These are phyloP conservation scores for Castanea sativa DNA, from an alignment of 306 rosid genomes.

Conservation along the genomic window DNA sequence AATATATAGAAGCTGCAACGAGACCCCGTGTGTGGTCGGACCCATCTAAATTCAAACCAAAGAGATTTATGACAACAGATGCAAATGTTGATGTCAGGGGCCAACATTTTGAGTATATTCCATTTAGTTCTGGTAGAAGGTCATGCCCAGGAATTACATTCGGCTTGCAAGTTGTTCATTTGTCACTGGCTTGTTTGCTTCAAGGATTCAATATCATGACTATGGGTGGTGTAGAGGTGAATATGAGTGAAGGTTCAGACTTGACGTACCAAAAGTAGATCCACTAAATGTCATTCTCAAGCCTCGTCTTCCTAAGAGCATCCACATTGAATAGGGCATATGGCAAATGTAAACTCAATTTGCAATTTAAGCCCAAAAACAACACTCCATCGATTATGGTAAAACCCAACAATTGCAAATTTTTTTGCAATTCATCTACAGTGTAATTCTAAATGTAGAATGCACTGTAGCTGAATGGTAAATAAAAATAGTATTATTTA, in stretches of 20 bases:
- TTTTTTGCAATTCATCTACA: no score
- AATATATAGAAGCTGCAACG: conserved; percentile 38
- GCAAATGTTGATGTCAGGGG: not conserved
- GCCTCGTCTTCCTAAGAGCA: no score
- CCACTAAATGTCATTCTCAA: not conserved
- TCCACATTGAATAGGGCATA: no score
- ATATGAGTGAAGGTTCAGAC: conserved; percentile 31
- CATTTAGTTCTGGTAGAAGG: conserved; percentile 33
- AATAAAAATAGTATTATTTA: no score
- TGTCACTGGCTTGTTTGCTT: conserved; percentile 30
- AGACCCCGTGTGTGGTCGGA: conserved; percentile 30
- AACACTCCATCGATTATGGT: no score
- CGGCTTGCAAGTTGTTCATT: conserved; percentile 26
- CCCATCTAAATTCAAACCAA: conserved; percentile 24
- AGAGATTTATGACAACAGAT: conserved; percentile 21
- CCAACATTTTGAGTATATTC: conserved; percentile 22
- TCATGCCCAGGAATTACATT: conserved; percentile 29
- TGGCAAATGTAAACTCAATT: no score
- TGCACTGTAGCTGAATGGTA: no score
- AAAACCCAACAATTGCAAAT: no score
- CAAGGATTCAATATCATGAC: conserved; percentile 27
- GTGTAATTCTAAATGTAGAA: no score
- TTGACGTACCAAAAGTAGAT: conserved; percentile 26
- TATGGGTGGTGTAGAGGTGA: not conserved
- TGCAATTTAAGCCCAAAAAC: no score